Percentiles rank a stretch among this genome's conserved stretches.
phyloP scores from a whole-genome alignment of 805 yeast genomes.

The Pichia paraexigua region DNA sequence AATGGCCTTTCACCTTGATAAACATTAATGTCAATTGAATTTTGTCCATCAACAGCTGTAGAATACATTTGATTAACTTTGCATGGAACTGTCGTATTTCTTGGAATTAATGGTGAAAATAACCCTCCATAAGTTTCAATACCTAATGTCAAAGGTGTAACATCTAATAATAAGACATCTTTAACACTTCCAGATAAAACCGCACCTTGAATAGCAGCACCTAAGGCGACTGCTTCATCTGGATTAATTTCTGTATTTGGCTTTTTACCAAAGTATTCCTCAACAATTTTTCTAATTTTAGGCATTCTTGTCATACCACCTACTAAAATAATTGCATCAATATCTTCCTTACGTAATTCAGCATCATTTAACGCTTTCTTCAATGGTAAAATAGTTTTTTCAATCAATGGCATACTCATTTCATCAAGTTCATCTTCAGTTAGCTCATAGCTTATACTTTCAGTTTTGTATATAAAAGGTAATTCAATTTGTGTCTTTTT shows the following conservation, averaged over 20 bases:
- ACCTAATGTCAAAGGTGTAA: slow-evolving; percentile 83
- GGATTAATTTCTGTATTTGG: slow-evolving; percentile 94
- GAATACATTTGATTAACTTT: slow-evolving; percentile 90
- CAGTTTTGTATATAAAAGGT: slow-evolving; percentile 60
- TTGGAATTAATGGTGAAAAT: slow-evolving; percentile 77
- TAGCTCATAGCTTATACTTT: slow-evolving; percentile 36
- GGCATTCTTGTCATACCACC: slow-evolving; percentile 96
- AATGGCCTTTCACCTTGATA: slow-evolving; percentile 98
- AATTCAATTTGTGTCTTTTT: slow-evolving; percentile 66
- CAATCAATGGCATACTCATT: slow-evolving; percentile 49
- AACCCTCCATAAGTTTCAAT: slow-evolving; percentile 97
- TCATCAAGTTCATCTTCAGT: slow-evolving; percentile 45
- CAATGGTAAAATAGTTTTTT: slow-evolving; percentile 68
- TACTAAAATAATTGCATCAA: slow-evolving; percentile 75
- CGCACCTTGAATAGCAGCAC: slow-evolving; percentile 98
- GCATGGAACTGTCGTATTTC: slow-evolving; percentile 93
- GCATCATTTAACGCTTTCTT: slow-evolving; percentile 81
- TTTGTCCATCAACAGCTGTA: slow-evolving; percentile 92
- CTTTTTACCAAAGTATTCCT: slow-evolving; percentile 66
- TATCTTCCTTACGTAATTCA: slow-evolving; percentile 51
- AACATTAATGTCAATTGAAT: slow-evolving; percentile 89
- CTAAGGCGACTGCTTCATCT: slow-evolving; percentile 89
- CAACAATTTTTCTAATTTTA: slow-evolving; percentile 71
- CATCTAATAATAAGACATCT: slow-evolving; percentile 84
- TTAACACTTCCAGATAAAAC: slow-evolving; percentile 91